Evolutionary conservation across 768 basidiomycete species (phyloP).

Genomic region (Tricholoma flavovirens): DNA sequence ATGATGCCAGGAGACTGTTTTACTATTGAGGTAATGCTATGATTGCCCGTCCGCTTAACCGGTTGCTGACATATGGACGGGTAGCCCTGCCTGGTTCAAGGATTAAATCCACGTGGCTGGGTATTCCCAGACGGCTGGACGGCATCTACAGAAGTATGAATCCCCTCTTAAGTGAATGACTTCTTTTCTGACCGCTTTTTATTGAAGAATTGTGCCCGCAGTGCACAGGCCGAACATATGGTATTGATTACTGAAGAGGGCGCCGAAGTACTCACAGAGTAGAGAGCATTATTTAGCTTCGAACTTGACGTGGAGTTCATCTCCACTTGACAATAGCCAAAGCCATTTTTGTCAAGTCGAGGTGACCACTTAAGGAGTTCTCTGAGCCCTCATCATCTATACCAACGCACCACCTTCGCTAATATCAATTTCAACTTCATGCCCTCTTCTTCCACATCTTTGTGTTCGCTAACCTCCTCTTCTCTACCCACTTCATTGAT

Average conservation of each 20-base stretch:
- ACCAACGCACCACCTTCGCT: no score
- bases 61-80: neutral
- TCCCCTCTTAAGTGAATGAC: neutral
- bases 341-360: no score
- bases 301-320: no score
- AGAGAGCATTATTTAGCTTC: no score
- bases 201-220: conserved; percentile 67
- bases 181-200: neutral
- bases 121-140: conserved; percentile 94
- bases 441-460: no score
- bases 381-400: no score
- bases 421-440: no score
- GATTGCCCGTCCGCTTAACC: neutral
- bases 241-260: conserved; percentile 76
- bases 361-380: no score
- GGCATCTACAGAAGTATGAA: conserved; percentile 72
- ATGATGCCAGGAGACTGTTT: conserved; percentile 89
- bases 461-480: no score
- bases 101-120: conserved; percentile 58
- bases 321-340: no score
- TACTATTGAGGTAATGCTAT: conserved; percentile 70
- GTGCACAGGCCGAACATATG: conserved; percentile 88
- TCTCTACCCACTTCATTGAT: no score
- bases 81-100: conserved; percentile 77
- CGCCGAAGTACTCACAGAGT: conserved; percentile 66